Evolutionary conservation across 805 yeast genomes (phyloP).

Genomic region (Zygoascus biomembranicola): DNA sequence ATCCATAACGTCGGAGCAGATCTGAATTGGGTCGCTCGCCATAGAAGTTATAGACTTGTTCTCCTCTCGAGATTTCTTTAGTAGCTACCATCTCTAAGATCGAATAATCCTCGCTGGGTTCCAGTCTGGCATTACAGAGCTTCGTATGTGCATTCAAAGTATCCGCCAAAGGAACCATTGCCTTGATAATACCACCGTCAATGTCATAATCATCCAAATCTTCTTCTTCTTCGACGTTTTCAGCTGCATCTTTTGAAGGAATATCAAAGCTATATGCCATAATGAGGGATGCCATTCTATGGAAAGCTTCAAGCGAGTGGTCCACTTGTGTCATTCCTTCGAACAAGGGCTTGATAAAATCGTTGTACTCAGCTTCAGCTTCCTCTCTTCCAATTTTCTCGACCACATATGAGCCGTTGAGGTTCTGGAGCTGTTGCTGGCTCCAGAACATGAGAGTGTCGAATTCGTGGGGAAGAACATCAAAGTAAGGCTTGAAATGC

Average conservation of each 20-base stretch:
- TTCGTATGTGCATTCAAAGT: slow-evolving; percentile 79
- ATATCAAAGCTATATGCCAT: slow-evolving; percentile 91
- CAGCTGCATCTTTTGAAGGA: slow-evolving; percentile 31
- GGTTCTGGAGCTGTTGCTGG: slow-evolving; percentile 41
- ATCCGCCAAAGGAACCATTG: slow-evolving; percentile 93
- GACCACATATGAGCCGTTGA: slow-evolving; percentile 65
- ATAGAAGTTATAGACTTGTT: slow-evolving; percentile 80
- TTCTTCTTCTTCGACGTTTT: slow-evolving; percentile 28
- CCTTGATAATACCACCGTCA: slow-evolving; percentile 38
- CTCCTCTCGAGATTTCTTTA: slow-evolving; percentile 49
- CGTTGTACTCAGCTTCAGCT: slow-evolving; percentile 53
- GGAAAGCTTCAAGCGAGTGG: slow-evolving; percentile 50
- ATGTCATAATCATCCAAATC: slow-evolving; percentile 27
- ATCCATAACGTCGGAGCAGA: slow-evolving; percentile 82
- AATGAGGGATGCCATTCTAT: slow-evolving; percentile 66
- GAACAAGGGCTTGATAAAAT: slow-evolving; percentile 37
- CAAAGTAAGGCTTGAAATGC: slow-evolving; percentile 63
- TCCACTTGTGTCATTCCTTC: slow-evolving; percentile 19
- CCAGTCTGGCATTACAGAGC: slow-evolving; percentile 63
- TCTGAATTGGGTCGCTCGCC: slow-evolving; percentile 92
- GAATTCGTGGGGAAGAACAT: slow-evolving; percentile 56
- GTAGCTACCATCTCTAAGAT: slow-evolving; percentile 67
- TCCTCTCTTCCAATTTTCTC: slow-evolving; percentile 61
- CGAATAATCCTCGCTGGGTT: slow-evolving; percentile 17
- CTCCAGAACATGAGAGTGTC: slow-evolving; percentile 81